These are phyloP conservation scores for Dianthus caryophyllus DNA, from an alignment of 148 eudicot species.

Conservation along the genomic window DNA sequence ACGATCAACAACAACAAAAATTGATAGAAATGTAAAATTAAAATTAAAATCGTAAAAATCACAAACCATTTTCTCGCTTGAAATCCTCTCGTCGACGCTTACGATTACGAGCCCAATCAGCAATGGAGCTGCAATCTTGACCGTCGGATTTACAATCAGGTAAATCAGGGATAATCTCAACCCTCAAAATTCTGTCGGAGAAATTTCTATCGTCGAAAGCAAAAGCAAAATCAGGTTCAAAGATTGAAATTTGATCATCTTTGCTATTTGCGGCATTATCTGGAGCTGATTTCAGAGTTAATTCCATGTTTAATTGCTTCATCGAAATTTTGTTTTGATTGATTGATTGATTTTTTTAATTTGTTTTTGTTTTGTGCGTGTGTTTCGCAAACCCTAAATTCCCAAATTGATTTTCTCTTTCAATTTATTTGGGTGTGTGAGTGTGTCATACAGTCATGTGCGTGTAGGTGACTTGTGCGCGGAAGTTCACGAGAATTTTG, in stretches of 20 bases:
- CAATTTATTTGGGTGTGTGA: neutral
- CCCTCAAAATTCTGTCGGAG: constrained; percentile 60
- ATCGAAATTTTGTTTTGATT: neutral
- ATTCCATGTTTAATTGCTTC: constrained; percentile 15
- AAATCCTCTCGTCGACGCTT: constrained; percentile 63
- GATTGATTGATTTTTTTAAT: no score
- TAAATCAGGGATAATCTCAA: constrained; percentile 56
- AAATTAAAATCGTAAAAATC: no score
- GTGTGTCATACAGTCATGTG: neutral
- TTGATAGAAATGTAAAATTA: no score
- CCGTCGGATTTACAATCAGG: constrained; percentile 29
- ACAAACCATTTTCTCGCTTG: constrained; percentile 28
- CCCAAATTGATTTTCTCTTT: constrained; percentile 6
- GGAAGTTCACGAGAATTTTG: neutral
- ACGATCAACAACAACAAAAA: no score
- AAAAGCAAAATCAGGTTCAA: constrained; percentile 45
- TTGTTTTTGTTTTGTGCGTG: no score
- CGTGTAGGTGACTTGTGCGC: neutral
- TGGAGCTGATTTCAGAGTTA: neutral
- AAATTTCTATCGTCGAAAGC: constrained; percentile 71
- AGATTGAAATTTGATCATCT: constrained; percentile 3
- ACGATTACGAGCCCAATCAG: constrained; percentile 61
- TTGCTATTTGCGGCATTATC: neutral
- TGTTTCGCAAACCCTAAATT: constrained; percentile 18
- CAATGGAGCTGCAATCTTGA: constrained; percentile 29